Conservation (phyloP, 179 eudicot genomes). For the Amaranthus tricolor region DNA sequence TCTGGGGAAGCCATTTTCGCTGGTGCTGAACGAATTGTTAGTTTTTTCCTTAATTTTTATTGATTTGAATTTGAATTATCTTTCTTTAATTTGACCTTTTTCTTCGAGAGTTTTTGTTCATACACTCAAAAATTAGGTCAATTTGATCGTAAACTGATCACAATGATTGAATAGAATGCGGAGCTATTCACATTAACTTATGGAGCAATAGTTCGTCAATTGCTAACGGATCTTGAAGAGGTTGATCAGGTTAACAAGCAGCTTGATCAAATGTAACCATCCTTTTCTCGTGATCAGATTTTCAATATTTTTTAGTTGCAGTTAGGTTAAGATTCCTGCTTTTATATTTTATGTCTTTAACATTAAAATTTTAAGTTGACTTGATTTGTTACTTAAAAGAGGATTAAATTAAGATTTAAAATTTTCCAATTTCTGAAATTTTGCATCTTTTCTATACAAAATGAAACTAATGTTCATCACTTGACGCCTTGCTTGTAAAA, state of each 20-base stretch:
- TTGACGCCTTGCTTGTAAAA: no score
- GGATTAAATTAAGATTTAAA: no score
- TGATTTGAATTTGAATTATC: no score
- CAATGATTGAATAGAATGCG: slow-evolving; percentile 49
- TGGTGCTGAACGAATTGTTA: slow-evolving; percentile 68
- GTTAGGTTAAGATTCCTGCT: no score
- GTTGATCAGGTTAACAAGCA: slow-evolving; percentile 98
- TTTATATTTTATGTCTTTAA: no score
- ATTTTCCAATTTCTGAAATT: background rate
- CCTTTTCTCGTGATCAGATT: background rate
- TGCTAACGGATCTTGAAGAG: slow-evolving; percentile 95
- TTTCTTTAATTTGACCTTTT: background rate
- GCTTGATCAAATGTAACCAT: slow-evolving; percentile 83
- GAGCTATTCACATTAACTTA: slow-evolving; percentile 93
- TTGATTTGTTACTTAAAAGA: no score
- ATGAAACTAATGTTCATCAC: no score
- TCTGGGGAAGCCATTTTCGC: slow-evolving; percentile 95
- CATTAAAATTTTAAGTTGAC: no score
- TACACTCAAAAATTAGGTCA: no score
- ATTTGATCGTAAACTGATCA: no score
- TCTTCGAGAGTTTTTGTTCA: no score
- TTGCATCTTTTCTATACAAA: background rate
- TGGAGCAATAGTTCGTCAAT: slow-evolving; percentile 93
- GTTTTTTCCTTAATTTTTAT: slow-evolving; percentile 8
- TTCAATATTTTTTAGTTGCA: no score